Base-by-base conservation (phyloP, 768 basidiomycete genomes). In the Serendipita vermifera region DNA sequence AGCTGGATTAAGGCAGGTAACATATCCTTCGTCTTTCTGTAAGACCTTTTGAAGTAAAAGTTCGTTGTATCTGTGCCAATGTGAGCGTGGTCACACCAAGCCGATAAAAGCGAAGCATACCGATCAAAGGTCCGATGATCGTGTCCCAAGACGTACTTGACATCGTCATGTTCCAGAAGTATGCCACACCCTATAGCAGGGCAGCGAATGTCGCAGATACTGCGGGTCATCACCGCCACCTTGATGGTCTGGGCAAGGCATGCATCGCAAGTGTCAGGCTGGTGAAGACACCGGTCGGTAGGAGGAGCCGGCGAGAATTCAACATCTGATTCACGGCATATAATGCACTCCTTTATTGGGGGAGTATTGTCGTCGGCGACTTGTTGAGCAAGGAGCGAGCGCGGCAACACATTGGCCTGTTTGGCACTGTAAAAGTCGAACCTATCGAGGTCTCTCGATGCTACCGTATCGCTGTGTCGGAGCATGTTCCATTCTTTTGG, bases 231-330 rank as follows among this genome's bases (percentile, higher is more conserved):
- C 5, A 51, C 27, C 7, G 46, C 22, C n/a, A 31, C 27, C 24
- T 31, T 15, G 9, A 51, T n/a, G n/a, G 29, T 51, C 22, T 51
- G 46, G 5, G 46, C 26, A 7, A 51, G 20, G 17, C 46, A 51
- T n/a, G 26, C 46, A 22, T 27, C 27, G 27, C 46, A 51, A n/a
- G 27, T 31, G n/a, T 51, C 46, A 5, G 46, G 46, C 29, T 51
- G 46, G 32, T 51, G 46, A 22, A 51, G 46, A n/a, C 46, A 51
- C 9, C 46, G 17, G 24, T 51, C 46, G 11, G 46, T 51, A 9
- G 46, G 46, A 29, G 46, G 46, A n/a, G 22, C 32, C 9, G 46
- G 32, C 7, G 22, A 22, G 27, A 51, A 51, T n/a, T n/a, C 46
- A 5, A 51, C 46, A 36, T 36, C 46, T 9, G 22, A 27, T 15